A percentile compares a stretch with the other conserved stretches of the same genome.
Conservation (phyloP, 179 eudicot species). For the Drosera spatulata region DNA sequence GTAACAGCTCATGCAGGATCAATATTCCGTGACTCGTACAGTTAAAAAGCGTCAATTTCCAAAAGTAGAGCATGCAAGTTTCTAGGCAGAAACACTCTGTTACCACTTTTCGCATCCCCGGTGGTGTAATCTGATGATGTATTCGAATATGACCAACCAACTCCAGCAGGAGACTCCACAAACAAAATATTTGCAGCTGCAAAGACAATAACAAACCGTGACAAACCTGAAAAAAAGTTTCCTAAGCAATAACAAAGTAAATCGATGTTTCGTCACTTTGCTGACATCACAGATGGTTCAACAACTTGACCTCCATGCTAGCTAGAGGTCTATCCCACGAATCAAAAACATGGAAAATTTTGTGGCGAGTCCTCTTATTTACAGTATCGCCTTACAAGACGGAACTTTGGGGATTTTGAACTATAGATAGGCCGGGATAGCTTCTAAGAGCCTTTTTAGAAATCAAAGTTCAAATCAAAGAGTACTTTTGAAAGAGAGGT, state of each 20-base stretch:
- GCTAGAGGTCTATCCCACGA: too few species aligned
- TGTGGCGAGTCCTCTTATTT: too few species aligned
- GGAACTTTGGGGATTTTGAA: not conserved
- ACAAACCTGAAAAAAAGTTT: too few species aligned
- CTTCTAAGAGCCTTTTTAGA: not conserved
- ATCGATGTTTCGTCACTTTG: too few species aligned
- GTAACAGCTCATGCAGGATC: not conserved
- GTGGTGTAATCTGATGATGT: slow-evolving; percentile 66
- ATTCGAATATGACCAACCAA: slow-evolving; percentile 98
- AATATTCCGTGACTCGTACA: not conserved
- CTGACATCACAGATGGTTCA: too few species aligned
- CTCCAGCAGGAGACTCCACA: slow-evolving; percentile 99
- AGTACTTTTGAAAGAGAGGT: not conserved
- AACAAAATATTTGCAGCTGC: slow-evolving; percentile 86
- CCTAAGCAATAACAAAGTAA: too few species aligned
- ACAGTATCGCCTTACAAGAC: too few species aligned
- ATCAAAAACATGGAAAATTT: too few species aligned
- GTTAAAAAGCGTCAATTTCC: too few species aligned
- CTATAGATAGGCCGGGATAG: not conserved
- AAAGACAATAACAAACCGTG: not conserved
- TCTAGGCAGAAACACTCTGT: not conserved
- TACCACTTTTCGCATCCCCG: slow-evolving; percentile 46
- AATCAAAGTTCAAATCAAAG: not conserved
- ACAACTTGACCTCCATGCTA: too few species aligned
- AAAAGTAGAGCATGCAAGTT: not conserved